Evolutionary conservation across 345 rosid species (phyloP).

Genomic region (Pistacia integerrima): DNA sequence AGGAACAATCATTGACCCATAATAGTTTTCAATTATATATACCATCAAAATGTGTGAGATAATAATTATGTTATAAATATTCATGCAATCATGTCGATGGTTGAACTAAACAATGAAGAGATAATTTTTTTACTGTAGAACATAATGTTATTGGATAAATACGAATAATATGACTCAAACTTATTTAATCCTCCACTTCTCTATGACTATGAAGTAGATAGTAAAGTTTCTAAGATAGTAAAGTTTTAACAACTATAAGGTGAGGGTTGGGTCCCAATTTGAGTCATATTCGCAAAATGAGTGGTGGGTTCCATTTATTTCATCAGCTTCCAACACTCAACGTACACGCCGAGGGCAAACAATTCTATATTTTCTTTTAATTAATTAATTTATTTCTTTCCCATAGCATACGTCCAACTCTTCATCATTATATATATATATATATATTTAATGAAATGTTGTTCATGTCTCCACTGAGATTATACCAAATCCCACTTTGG

Average conservation of each 20-base stretch:
- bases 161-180: too few relatives aligned
- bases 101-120: too few relatives aligned
- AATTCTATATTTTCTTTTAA: too few relatives aligned
- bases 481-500: constrained; percentile 58
- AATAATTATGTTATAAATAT: too few relatives aligned
- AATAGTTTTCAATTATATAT: too few relatives aligned
- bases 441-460: neutral
- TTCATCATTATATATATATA: neutral
- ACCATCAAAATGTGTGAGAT: too few relatives aligned
- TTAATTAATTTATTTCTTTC: constrained; percentile 10
- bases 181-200: too few relatives aligned
- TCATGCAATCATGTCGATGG: too few relatives aligned
- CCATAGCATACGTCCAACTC: constrained; percentile 20
- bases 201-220: neutral
- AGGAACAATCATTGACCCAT: too few relatives aligned
- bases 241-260: neutral
- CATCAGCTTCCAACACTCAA: constrained; percentile 33
- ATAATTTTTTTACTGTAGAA: too few relatives aligned
- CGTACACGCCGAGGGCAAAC: constrained; percentile 47
- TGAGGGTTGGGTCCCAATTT: neutral
- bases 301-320: constrained; percentile 35
- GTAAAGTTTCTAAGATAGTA: neutral
- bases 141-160: too few relatives aligned
- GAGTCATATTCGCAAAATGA: neutral
- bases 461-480: constrained; percentile 31